Evolutionary conservation across 164 flowering plant species (phyloP).

Genomic region (Piper betle): DNA sequence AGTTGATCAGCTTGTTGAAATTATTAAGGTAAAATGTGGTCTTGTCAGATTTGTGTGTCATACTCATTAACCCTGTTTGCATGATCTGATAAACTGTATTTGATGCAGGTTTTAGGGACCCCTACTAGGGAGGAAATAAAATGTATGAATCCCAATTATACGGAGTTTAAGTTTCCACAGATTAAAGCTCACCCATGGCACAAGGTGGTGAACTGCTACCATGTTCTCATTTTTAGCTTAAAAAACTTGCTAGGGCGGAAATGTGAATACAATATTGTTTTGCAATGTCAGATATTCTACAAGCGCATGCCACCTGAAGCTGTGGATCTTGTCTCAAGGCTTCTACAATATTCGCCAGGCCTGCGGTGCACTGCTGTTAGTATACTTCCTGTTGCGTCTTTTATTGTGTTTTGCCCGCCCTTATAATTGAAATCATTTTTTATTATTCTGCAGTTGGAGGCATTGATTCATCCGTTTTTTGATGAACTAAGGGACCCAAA

Average conservation of each 20-base stretch:
- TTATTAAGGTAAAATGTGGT: conserved; percentile 52
- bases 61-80: neutral
- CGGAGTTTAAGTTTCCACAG: conserved; percentile 78
- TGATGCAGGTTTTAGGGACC: conserved; percentile 70
- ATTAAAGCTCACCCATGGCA: conserved; percentile 90
- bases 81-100: neutral
- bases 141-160: conserved; percentile 92
- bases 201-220: conserved; percentile 32
- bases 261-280: neutral
- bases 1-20: conserved; percentile 90
- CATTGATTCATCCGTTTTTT: conserved; percentile 58
- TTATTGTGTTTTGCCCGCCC: neutral
- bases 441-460: conserved; percentile 40
- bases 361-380: conserved; percentile 48
- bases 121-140: conserved; percentile 91
- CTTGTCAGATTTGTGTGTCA: too few species aligned
- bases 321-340: conserved; percentile 45
- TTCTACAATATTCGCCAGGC: conserved; percentile 41
- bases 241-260: neutral
- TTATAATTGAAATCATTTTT: neutral
- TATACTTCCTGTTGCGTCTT: neutral
- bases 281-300: conserved; percentile 33
- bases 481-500: conserved; percentile 65
- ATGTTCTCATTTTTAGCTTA: neutral
- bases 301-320: conserved; percentile 57